Conservation (phyloP, 306 rosid genomes). For the Cucurbita moschata region DNA sequence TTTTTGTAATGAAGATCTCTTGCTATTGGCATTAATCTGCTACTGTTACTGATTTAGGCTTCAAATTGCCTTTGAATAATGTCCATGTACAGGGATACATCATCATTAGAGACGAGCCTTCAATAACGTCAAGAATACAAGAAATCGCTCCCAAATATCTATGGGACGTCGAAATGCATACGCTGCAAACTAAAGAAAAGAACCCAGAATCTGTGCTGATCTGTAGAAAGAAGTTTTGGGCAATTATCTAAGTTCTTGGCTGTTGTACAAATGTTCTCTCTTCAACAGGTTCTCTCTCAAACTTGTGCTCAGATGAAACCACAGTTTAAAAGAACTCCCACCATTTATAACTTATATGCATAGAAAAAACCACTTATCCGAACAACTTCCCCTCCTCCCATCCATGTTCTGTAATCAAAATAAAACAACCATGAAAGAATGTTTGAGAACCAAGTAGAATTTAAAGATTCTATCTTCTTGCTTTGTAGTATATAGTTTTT, state of each 20-base stretch:
- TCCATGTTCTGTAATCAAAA: neutral
- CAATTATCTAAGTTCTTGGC: conserved; percentile 25
- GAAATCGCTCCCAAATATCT: conserved; percentile 51
- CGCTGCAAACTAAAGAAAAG: conserved; percentile 53
- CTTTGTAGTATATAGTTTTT: neutral
- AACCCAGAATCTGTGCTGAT: conserved; percentile 49
- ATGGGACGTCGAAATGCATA: conserved; percentile 59
- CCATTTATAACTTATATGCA: neutral
- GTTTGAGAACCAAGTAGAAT: neutral
- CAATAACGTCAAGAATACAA: conserved; percentile 40
- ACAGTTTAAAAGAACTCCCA: neutral
- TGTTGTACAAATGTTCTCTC: neutral
- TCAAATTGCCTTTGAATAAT: neutral
- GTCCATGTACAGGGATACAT: conserved; percentile 51
- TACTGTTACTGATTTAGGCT: neutral
- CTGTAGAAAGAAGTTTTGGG: conserved; percentile 92
- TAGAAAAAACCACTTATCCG: neutral
- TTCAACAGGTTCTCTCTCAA: conserved; percentile 5
- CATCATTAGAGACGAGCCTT: conserved; percentile 58
- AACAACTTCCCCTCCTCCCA: neutral
- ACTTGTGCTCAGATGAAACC: neutral
- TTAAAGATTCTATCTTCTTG: neutral
- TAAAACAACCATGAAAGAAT: neutral
- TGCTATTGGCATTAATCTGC: neutral
- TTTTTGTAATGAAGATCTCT: neutral